Base-by-base conservation (phyloP, 192 early-diverging fungal species). In the Coemansia sp. region DNA sequence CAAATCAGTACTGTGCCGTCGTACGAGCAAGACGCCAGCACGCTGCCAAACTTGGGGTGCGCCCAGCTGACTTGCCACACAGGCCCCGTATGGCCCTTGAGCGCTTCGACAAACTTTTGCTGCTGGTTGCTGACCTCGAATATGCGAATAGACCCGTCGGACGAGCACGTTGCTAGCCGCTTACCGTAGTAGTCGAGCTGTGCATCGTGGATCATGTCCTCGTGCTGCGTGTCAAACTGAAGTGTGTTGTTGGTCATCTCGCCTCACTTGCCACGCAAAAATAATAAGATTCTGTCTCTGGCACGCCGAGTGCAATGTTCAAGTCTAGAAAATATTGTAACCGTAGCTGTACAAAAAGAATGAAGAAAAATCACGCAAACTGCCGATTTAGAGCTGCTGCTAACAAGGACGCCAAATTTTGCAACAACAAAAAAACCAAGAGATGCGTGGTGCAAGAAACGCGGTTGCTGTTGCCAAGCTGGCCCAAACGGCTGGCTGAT, bases 21-120 rank as follows among this genome's bases (percentile, higher is more conserved):
- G 73, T 97, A 97, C 17, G 93, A 92, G 76, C 94, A 97, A 22
- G 94, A 96, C 14, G 97, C 97, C 19, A 99, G 82, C 45, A 99
- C 90, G 67, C 83, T 90, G 52, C 96, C 96, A 82, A 92, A 99
- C 76, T 96, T 96, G 43, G 97, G 97, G 70, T 99, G 97, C 12
- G 96, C 95, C 97, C 97, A 99, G 15, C 94, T 85, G 21, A 99
- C 91, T 72, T 96, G 95, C 97, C 97, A 99, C n/a, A 99, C 96
- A 3, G 97, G 97, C 21, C 95, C 96, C 50, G 92, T 89, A 73
- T 99, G 96, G 37, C 91, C 94, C 75, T 61, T 81, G 17, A 83
- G 65, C 37, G 71, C 48, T 15, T 69, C 70, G 10, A 75, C 50
- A 55, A 75, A 71, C 70, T 70, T 82, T 70, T 76, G 75, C 70